A percentile compares a stretch with the other conserved stretches of the same genome.
Evolutionary conservation across 2,329 filamentous ascomycete species (phyloP).

Genomic region (Aspergillus bombycis): DNA sequence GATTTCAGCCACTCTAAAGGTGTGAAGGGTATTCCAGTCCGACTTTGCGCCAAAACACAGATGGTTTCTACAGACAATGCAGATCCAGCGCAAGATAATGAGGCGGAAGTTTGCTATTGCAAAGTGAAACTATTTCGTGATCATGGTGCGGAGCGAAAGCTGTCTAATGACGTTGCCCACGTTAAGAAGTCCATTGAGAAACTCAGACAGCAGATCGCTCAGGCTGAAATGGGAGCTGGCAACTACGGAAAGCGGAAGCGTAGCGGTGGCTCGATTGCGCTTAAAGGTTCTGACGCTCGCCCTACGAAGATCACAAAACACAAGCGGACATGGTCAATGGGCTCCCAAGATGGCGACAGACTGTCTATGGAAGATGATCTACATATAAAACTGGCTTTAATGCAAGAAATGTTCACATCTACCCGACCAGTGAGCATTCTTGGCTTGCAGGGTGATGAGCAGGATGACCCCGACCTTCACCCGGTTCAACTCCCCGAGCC

Average conservation of each 20-base stretch:
- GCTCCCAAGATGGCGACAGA: conserved; percentile 60
- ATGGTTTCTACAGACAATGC: conserved; percentile 60
- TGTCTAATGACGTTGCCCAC: conserved; percentile 91
- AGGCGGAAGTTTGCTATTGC: conserved; percentile 85
- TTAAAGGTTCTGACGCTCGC: conserved; percentile 55
- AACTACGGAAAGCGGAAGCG: conserved; percentile 65
- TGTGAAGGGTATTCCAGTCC: conserved; percentile 94
- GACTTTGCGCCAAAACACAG: conserved; percentile 89
- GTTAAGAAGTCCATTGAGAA: conserved; percentile 98
- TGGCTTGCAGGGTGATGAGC: conserved; percentile 46
- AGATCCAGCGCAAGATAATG: conserved; percentile 31
- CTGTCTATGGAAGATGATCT: conserved; percentile 48
- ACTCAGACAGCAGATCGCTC: conserved; percentile 87
- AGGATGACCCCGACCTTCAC: conserved; percentile 50
- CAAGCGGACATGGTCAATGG: conserved; percentile 94
- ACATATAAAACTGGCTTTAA: conserved; percentile 45
- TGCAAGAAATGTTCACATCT: conserved; percentile 53
- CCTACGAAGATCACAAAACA: conserved; percentile 87
- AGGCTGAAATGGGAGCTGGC: conserved; percentile 65
- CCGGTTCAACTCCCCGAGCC: conserved; percentile 44
- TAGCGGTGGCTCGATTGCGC: conserved; percentile 55
- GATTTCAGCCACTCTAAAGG: conserved; percentile 99
- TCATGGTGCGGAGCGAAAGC: conserved; percentile 90
- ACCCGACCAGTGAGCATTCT: conserved; percentile 47
- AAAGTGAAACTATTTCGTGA: conserved; percentile 97